Evolutionary conservation across 306 rosid genomes (phyloP).

Genomic region (Elaeagnus macrophylla): DNA sequence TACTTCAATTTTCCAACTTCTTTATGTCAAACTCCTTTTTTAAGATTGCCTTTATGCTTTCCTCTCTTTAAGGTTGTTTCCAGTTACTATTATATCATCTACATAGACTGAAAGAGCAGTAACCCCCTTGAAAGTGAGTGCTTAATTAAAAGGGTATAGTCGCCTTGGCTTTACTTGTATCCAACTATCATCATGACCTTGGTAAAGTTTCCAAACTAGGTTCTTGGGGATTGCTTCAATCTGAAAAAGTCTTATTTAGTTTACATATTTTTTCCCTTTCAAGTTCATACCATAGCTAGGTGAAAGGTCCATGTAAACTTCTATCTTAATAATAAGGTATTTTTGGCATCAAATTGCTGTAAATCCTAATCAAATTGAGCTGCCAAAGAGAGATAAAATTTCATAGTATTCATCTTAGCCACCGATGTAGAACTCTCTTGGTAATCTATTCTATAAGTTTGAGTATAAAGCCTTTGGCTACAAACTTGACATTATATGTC

Average conservation of each 20-base stretch:
- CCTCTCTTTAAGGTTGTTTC: not conserved
- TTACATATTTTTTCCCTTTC: not conserved
- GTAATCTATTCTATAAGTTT: too few relatives aligned
- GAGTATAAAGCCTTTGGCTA: too few relatives aligned
- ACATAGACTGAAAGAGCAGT: not conserved
- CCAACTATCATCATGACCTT: not conserved
- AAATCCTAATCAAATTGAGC: not conserved
- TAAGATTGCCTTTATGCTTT: not conserved
- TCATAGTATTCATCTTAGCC: not conserved
- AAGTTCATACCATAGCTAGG: not conserved
- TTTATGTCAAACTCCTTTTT: not conserved
- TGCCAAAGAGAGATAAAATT: not conserved
- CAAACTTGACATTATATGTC: too few relatives aligned
- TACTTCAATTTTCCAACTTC: not conserved
- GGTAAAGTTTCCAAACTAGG: not conserved
- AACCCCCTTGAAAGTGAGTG: not conserved
- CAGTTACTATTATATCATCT: too few relatives aligned
- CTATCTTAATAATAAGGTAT: not conserved
- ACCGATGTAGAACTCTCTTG: too few relatives aligned
- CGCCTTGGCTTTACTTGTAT: not conserved
- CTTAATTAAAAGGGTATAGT: not conserved
- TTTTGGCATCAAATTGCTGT: not conserved
- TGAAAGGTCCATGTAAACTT: too few relatives aligned
- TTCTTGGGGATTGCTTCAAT: not conserved
- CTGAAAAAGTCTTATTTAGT: not conserved